phyloP scores from a whole-genome alignment of 257 asterid species.

The Perilla frutescens region DNA sequence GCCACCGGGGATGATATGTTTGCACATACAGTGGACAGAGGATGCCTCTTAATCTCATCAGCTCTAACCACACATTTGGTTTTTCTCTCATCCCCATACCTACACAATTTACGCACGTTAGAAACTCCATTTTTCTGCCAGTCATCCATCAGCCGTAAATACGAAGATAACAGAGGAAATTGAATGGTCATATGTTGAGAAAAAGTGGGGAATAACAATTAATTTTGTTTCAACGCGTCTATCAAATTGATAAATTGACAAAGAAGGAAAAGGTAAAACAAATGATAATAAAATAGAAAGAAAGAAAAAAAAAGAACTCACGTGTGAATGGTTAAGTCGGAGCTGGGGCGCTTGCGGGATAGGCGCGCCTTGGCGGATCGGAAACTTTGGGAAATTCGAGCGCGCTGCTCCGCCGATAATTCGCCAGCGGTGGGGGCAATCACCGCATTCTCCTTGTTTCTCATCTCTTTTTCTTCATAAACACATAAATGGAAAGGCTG shows the following conservation, averaged over 20 bases:
- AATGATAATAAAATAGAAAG: background rate
- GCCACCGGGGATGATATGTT: slow-evolving; percentile 44
- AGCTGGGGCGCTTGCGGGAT: slow-evolving; percentile 69
- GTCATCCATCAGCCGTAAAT: slow-evolving; percentile 10
- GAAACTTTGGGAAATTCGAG: slow-evolving; percentile 78
- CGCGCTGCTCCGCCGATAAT: slow-evolving; percentile 79
- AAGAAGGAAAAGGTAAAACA: background rate
- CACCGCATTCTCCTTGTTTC: slow-evolving; percentile 61
- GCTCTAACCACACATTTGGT: slow-evolving; percentile 30
- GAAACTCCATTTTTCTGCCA: background rate
- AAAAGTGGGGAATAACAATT: background rate
- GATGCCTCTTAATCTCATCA: slow-evolving; percentile 52
- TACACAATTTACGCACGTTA: slow-evolving; percentile 33
- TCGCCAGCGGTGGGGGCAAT: slow-evolving; percentile 48
- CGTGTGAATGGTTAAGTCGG: slow-evolving; percentile 36
- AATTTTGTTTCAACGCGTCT: background rate
- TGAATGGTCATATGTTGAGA: background rate
- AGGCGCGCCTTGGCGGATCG: slow-evolving; percentile 88
- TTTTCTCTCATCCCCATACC: slow-evolving; percentile 48
- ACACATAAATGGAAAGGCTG: no score
- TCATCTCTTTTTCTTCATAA: slow-evolving; percentile 43
- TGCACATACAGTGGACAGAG: slow-evolving; percentile 59
- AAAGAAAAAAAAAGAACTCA: slow-evolving; percentile 31
- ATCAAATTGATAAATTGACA: slow-evolving; percentile 11
- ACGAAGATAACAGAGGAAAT: background rate